phyloP scores from a whole-genome alignment of 2,329 filamentous ascomycete species.

The Aspergillus persii region DNA sequence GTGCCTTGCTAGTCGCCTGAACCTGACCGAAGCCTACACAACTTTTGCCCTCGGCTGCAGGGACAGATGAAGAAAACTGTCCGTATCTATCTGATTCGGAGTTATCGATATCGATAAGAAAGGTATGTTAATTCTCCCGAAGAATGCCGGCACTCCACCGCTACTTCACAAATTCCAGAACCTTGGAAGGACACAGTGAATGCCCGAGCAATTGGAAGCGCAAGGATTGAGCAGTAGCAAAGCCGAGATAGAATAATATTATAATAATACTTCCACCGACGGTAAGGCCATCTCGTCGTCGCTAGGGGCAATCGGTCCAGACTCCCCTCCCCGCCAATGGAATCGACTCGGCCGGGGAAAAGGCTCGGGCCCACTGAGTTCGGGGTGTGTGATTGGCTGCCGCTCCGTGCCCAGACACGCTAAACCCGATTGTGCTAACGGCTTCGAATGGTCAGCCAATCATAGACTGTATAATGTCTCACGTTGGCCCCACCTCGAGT shows the following conservation, averaged over 20 bases:
- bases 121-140: not conserved
- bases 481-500: not conserved
- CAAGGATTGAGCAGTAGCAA: no score
- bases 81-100: not conserved
- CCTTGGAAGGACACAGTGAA: no score
- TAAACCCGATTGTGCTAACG: not conserved
- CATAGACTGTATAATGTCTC: not conserved
- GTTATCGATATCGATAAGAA: not conserved
- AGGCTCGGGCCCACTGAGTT: not conserved
- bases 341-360: not conserved
- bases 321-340: slow-evolving; percentile 14
- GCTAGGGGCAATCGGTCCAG: slow-evolving; percentile 22
- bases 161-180: no score
- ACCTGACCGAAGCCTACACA: not conserved
- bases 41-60: not conserved
- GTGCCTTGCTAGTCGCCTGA: no score
- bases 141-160: no score
- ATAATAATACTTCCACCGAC: not conserved
- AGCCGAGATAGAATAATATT: not conserved
- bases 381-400: not conserved
- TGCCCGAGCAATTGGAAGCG: no score
- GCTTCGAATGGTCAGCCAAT: not conserved
- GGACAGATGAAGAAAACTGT: not conserved
- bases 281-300: slow-evolving; percentile 10
- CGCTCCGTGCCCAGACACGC: not conserved